These are phyloP conservation scores for Penicillium aurantiogriseum DNA, from an alignment of 2,329 filamentous ascomycete species.

Conservation along the genomic window DNA sequence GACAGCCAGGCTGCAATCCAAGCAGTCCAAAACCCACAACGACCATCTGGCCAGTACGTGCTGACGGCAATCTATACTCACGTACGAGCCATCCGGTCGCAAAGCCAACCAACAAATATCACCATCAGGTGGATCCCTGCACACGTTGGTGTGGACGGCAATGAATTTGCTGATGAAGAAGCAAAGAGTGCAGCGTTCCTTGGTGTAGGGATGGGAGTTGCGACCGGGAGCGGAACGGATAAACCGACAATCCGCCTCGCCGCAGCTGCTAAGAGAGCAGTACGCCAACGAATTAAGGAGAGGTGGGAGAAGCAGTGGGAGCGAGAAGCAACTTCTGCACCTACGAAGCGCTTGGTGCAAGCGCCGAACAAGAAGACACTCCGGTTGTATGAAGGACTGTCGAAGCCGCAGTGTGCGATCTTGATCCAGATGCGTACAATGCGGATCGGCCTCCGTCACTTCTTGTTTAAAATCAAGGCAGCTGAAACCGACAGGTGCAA, in stretches of 20 bases:
- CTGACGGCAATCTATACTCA: background rate
- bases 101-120: background rate
- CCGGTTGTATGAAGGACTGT: background rate
- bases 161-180: background rate
- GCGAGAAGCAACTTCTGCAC: too few relatives aligned
- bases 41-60: too few relatives aligned
- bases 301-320: background rate
- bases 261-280: background rate
- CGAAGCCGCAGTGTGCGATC: constrained; percentile 3
- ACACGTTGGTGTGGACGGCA: background rate
- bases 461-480: constrained; percentile 13
- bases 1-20: too few relatives aligned
- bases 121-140: background rate
- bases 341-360: background rate
- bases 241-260: background rate
- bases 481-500: background rate
- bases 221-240: background rate
- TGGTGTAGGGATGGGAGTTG: background rate
- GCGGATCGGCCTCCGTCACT: constrained; percentile 6
- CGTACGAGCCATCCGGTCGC: background rate
- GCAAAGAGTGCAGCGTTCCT: background rate
- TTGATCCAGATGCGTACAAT: constrained; percentile 10
- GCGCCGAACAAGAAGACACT: constrained; percentile 2
- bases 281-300: background rate
- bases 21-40: too few relatives aligned